Evolutionary conservation across 129 eudicot genomes (phyloP).

Genomic region (Cynara cardunculus): DNA sequence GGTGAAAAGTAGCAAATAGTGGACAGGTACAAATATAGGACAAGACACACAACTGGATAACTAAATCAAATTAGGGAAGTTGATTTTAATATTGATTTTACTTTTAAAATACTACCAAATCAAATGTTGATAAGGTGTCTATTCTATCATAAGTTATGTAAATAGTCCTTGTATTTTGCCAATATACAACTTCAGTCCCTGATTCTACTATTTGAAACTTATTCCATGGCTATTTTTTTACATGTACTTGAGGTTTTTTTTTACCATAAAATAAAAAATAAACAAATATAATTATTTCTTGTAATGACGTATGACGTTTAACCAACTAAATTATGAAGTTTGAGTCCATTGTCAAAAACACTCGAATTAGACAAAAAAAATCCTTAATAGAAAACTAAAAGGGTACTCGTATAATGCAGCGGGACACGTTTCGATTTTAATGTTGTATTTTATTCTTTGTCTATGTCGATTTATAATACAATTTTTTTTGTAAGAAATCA

Average conservation of each 20-base stretch:
- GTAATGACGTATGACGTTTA: not conserved
- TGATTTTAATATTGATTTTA: not conserved
- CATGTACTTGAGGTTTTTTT: too few relatives aligned
- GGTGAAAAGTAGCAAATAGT: not conserved
- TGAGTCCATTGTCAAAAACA: not conserved
- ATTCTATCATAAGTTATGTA: not conserved
- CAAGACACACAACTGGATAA: not conserved
- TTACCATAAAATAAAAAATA: too few relatives aligned
- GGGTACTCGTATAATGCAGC: too few relatives aligned
- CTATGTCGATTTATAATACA: too few relatives aligned
- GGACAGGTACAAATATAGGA: not conserved
- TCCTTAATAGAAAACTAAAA: too few relatives aligned
- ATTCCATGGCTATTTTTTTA: too few relatives aligned
- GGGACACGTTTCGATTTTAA: too few relatives aligned
- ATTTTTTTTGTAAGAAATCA: too few relatives aligned
- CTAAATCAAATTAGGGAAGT: not conserved
- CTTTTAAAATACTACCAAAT: not conserved
- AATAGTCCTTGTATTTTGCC: not conserved
- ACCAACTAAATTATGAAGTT: not conserved
- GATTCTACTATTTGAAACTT: not conserved
- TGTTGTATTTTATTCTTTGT: too few relatives aligned
- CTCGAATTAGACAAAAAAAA: too few relatives aligned
- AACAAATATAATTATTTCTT: too few relatives aligned
- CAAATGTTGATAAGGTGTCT: not conserved
- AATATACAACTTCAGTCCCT: not conserved